Base-by-base conservation (phyloP, 441 rosid genomes). In the Flueggea neowawraea region DNA sequence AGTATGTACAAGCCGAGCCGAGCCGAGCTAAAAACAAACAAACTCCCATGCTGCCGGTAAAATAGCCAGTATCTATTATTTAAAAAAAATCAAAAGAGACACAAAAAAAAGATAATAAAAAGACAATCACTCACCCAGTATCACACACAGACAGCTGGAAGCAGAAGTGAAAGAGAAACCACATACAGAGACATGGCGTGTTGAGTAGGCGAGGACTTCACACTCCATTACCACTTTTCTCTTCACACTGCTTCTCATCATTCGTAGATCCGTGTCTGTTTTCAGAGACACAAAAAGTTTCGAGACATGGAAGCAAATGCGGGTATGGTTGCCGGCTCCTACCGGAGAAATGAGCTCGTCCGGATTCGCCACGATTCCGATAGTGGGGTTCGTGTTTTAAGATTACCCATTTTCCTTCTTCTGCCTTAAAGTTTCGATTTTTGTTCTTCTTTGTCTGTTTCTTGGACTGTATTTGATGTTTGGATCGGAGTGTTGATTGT, bases 311-410 rank as follows among this genome's bases (percentile, higher is more conserved):
- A 93, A 74, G 86, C 97, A 12, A 88, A 73, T 73, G 84, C 87
- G 22, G 98, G 96, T 41, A 70, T 93, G 88, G 97, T 93, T 61
- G 97, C 98, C 61, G 98, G 98, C 32, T 93, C 98, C n/a, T 85
- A 93, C 86, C 85, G 88, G 78, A 76, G 89, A 73, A 93, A 93
- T 69, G 92, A 93, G 80, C 82, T 93, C 54, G 98, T 93, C 64
- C 90, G 94, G 75, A 93, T 93, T 73, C 96, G 86, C 45, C 90
- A 93, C 60, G 97, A 93, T 76, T 93, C 97, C 47, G 97, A 93
- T 54, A 77, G 89, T 52, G 96, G 85, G 90, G 98, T 93, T 71
- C 58, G 95, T 89, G 56, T 31, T 69, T 61, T 66, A 6, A n/a
- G n/a, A 71, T 59, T 57, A 15, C 41, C 9, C 16, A 12, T 39